Evolutionary conservation across 1,139 yeast species (phyloP), one percentile per base, ranked within the genome.

Genomic region (Geotrichum bryndzae): DNA sequence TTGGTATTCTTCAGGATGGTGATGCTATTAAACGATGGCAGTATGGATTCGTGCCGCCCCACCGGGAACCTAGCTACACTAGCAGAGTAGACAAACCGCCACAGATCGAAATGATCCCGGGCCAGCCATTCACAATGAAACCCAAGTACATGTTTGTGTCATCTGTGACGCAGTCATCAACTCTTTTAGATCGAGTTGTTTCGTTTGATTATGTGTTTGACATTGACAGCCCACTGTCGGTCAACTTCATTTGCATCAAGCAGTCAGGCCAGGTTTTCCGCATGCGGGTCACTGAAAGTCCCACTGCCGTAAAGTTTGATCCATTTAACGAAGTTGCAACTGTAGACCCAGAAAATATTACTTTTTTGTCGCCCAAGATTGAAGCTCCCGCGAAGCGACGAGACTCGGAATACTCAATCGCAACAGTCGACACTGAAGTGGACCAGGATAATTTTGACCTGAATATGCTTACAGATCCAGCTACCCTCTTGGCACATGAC

Each of bases 201-300:
- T 87, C 96, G 0, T 90, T 87, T 74, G 97, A 91, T 72, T 91
- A 90, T 71, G 84, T 87, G 3, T 86, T 90, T 0, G 86, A 85
- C 67, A 77, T 77, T 31, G 62, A 61, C 15, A 67, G 68, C 23
- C 70, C 71, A 18, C 74, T 74, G 53, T 80, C 83, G 0, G 79
- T 83, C n/a, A 81, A 83, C 51, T 81, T 89, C 66, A 85, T 91
- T 48, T 91, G 97, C 73, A 88, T 91, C 88, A 79, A 96, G 66
- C 96, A 90, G 70, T 87, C 96, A 1, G 97, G 97, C 1, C 87
- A 90, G 57, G 87, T 90, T 0, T 91, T 88, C 73, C 79, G 89
- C 64, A 89, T 89, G 94, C 83, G 87, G 0, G 88, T 86, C 0
- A 77, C 79, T 1, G 95, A 89, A 71, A 83, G 88, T 59, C 85